These are phyloP conservation scores for Leucocoprinus sp. DNA, from an alignment of 768 basidiomycete species.

Conservation along the genomic window DNA sequence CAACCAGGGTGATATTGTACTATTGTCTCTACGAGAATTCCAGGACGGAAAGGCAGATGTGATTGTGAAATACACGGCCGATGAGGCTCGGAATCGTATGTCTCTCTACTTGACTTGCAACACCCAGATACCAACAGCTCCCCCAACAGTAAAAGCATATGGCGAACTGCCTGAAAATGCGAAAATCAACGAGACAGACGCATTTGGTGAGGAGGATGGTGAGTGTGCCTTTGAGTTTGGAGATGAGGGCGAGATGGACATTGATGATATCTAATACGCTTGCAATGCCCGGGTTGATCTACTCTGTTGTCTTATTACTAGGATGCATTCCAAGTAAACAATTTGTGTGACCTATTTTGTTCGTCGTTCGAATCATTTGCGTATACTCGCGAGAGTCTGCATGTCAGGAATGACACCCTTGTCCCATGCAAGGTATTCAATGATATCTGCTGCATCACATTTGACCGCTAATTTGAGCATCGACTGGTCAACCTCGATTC, in stretches of 20 bases:
- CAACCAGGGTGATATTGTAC: conserved; percentile 94
- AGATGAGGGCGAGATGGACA: conserved; percentile 82
- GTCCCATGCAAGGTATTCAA: conserved; percentile 60
- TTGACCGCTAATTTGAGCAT: conserved; percentile 65
- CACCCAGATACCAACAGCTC: neutral
- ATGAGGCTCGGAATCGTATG: conserved; percentile 80
- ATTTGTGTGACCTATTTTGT: no score
- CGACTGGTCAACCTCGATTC: conserved; percentile 40
- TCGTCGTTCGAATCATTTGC: no score
- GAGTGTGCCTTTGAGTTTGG: conserved; percentile 89
- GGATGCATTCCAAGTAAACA: conserved; percentile 12
- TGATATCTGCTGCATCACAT: conserved; percentile 58
- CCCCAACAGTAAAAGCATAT: conserved; percentile 78
- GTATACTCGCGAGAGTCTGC: conserved; percentile 37
- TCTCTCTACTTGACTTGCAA: conserved; percentile 11
- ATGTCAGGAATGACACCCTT: conserved; percentile 71
- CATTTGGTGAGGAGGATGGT: conserved; percentile 84
- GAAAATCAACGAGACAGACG: conserved; percentile 96
- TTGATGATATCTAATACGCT: conserved; percentile 67
- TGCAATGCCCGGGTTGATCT: no score
- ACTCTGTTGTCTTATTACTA: conserved; percentile 15
- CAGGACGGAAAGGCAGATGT: conserved; percentile 99
- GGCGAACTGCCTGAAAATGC: conserved; percentile 95
- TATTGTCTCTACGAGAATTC: conserved; percentile 94
- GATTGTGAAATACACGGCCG: conserved; percentile 97